A percentile compares a stretch with the other conserved stretches of the same genome.
phyloP scores from a whole-genome alignment of 169 alveolate species.

The Plasmodium malariae region DNA sequence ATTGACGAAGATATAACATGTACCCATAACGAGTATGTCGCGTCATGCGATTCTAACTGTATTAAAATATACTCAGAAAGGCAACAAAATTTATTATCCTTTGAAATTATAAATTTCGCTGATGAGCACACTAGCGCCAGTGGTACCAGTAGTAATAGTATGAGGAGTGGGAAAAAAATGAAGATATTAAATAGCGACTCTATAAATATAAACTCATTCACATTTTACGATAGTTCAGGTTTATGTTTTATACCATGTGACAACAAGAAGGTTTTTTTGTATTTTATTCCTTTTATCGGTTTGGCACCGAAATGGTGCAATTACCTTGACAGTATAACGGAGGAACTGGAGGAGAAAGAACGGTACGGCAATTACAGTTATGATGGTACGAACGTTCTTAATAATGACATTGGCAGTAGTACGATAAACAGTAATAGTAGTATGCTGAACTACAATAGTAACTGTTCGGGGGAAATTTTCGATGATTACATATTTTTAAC shows the following conservation, averaged over 20 bases:
- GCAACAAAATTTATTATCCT: slow-evolving; percentile 75
- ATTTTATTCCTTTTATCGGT: slow-evolving; percentile 95
- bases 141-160: background rate
- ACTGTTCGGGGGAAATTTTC: slow-evolving; percentile 75
- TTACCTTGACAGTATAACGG: slow-evolving; percentile 96
- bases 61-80: slow-evolving; percentile 77
- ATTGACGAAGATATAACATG: background rate
- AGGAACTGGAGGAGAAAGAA: slow-evolving; percentile 94
- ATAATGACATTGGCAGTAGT: slow-evolving; percentile 83
- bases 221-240: slow-evolving; percentile 92
- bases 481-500: slow-evolving; percentile 97
- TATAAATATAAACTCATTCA: slow-evolving; percentile 79
- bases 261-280: slow-evolving; percentile 93
- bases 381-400: too few species aligned
- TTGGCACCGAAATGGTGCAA: slow-evolving; percentile 98
- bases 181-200: slow-evolving; percentile 36
- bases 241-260: slow-evolving; percentile 95
- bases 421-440: too few species aligned
- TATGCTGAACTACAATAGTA: too few species aligned
- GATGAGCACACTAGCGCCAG: slow-evolving; percentile 26
- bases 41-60: slow-evolving; percentile 82
- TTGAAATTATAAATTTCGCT: slow-evolving; percentile 74
- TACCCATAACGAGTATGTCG: slow-evolving; percentile 77
- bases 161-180: slow-evolving; percentile 20
- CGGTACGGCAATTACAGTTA: slow-evolving; percentile 65